Evolutionary conservation across 2,329 filamentous ascomycete species (phyloP), one percentile per base, ranked within the genome.

Genomic region (Pseudopithomyces chartarum): DNA sequence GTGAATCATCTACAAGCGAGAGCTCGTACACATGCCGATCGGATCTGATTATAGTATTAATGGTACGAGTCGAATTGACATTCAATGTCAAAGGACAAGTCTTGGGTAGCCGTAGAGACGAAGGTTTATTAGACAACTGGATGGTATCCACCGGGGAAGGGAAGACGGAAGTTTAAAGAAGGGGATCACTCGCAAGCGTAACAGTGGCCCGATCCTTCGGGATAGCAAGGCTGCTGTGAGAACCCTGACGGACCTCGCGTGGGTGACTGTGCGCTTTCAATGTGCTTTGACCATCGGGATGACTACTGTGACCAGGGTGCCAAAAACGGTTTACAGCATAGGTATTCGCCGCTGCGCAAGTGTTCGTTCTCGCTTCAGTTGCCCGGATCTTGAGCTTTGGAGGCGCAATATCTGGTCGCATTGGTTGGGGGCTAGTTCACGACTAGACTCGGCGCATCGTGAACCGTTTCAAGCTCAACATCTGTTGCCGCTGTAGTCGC

Each of bases 141-240:
- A 50, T 17, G 34, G 26, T n/a, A 42, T 15, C 26, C n/a, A 13
- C 48, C 20, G 38, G 48, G 38, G 36, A 51, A 33, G 48, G 38
- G 36, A 51, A 33, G 26, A 12, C 38, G 13, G 26, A 34, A 33
- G 48, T 22, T 50, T 40, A 40, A 50, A 40, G 34, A 36, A 50
- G 47, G 36, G 48, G 26, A 51, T 42, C 34, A 19, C n/a, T 50
- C 22, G 36, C 47, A 29, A 50, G 36, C 48, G 38, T 42, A 32
- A 42, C 10, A 51, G 38, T 15, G 48, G 38, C 29, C 38, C 48
- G 19, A 42, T 51, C 48, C 36, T 51, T 42, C 38, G 48, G 48
- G 48, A 20, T 51, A 32, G 48, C 48, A 51, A 51, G 34, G 38
- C 48, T 51, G 48, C n/a, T 51, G 48, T 51, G 33, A n/a, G 17